These are phyloP conservation scores for Geotrichum europaeum DNA, from an alignment of 1,139 yeast genomes.

Conservation along the genomic window DNA sequence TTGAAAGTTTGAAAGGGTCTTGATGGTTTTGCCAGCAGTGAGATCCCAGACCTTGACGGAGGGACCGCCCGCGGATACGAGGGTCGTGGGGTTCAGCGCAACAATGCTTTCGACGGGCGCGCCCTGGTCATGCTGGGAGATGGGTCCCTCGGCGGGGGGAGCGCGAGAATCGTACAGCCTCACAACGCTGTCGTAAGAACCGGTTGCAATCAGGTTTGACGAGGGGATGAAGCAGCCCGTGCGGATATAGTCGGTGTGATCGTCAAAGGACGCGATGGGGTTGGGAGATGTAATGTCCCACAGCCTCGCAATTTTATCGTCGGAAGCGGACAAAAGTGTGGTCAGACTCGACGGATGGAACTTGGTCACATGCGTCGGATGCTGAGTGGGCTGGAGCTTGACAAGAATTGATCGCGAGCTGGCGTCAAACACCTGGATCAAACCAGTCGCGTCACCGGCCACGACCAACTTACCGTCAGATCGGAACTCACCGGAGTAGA, in stretches of 20 bases:
- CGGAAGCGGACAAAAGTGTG: conserved; percentile 80
- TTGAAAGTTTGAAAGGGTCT: conserved; percentile 72
- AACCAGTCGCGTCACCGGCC: conserved; percentile 86
- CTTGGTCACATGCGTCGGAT: conserved; percentile 92
- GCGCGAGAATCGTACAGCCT: conserved; percentile 82
- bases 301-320: conserved; percentile 77
- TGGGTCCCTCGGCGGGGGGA: conserved; percentile 38
- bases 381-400: conserved; percentile 71
- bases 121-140: conserved; percentile 49
- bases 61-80: conserved; percentile 82
- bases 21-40: conserved; percentile 61
- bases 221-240: conserved; percentile 75
- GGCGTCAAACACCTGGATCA: conserved; percentile 79
- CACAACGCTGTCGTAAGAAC: conserved; percentile 86
- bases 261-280: conserved; percentile 63
- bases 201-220: conserved; percentile 75
- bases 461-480: conserved; percentile 76
- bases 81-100: conserved; percentile 70
- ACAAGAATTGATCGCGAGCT: conserved; percentile 75
- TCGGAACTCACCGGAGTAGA: conserved; percentile 76
- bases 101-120: conserved; percentile 88
- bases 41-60: conserved; percentile 88
- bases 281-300: conserved; percentile 79
- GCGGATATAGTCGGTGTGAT: conserved; percentile 85
- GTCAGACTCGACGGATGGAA: conserved; percentile 72